Evolutionary conservation across 768 basidiomycete genomes (phyloP).

Genomic region (Cyclocybe cylindracea): DNA sequence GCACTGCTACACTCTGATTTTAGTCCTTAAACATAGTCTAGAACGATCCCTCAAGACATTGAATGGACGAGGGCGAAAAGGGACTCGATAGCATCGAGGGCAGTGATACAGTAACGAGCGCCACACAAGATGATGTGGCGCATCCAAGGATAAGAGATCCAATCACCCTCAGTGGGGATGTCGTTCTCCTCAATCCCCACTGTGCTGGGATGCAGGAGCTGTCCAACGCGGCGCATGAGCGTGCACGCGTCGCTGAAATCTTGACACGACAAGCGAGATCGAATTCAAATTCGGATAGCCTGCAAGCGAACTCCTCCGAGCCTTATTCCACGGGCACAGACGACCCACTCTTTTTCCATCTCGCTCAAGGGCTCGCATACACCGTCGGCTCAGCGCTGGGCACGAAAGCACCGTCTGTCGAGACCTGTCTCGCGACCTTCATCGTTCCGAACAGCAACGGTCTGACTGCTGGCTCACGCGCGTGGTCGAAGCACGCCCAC

Average conservation of each 20-base stretch:
- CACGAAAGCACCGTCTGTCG: constrained; percentile 44
- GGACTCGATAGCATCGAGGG: background rate
- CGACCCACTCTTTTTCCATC: constrained; percentile 40
- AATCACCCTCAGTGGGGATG: background rate
- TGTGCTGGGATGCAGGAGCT: constrained; percentile 49
- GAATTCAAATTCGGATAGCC: background rate
- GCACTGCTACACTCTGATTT: too few species aligned
- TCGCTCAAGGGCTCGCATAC: constrained; percentile 55
- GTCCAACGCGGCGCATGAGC: constrained; percentile 35
- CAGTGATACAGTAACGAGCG: too few species aligned
- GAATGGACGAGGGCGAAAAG: too few species aligned
- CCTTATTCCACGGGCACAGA: constrained; percentile 15
- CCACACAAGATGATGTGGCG: background rate
- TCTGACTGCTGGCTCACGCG: constrained; percentile 59
- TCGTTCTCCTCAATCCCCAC: constrained; percentile 26
- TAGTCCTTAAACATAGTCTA: too few species aligned
- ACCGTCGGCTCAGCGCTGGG: constrained; percentile 62
- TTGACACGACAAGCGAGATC: constrained; percentile 4
- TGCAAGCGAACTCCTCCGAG: background rate
- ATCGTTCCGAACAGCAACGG: constrained; percentile 46
- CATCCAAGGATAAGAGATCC: background rate
- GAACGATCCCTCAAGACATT: too few species aligned
- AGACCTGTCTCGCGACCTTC: constrained; percentile 56
- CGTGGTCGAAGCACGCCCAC: constrained; percentile 69
- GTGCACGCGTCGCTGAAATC: constrained; percentile 31